Evolutionary conservation across 768 basidiomycete species (phyloP), one percentile per base, ranked within the genome.

Genomic region (Pholiota microspora): DNA sequence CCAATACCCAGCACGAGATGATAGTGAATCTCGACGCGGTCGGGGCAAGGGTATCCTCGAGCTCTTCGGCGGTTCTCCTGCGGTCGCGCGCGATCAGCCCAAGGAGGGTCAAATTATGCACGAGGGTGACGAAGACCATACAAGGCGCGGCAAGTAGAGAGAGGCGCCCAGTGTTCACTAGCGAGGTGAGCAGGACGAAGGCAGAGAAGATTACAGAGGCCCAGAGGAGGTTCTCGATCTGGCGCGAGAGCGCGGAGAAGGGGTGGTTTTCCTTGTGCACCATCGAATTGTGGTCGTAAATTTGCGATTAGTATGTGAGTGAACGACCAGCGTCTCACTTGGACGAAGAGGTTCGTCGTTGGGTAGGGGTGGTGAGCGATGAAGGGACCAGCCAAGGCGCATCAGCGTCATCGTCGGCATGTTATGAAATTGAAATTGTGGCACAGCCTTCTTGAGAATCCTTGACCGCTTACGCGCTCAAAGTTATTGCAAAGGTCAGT

Each of bases 121-220:
- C 28, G 27, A 57, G 46, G 18, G 65, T 66, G 54, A 60, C 28
- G n/a, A 62, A 28, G 59, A 62, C 61, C 31, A 62, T 45, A 27
- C 59, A 55, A 10, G 65, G 65, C 0, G 52, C 62, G 10, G 59
- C 54, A 31, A 64, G 57, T 7, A 64, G 49, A 2, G 65, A 66
- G 32, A 66, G 63, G 8, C 62, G 56, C 18, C 62, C 62, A 36
- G 62, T 53, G 52, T 66, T 66, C 48, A 64, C 58, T 21, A 66
- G 52, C 23, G 65, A 62, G 2, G 58, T 35, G 25, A 59, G 51
- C 18, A 61, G 55, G 12, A 60, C 50, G 38, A 58, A 56, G 23
- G 48, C 38, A 12, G 58, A 49, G 40, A 66, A 58, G 10, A 64
- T 51, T 45, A 66, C 44, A 10, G 65, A 66, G 4, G 56, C 56